Conservation (phyloP, 2,329 filamentous ascomycete species). For the Paecilomyces sp. region DNA sequence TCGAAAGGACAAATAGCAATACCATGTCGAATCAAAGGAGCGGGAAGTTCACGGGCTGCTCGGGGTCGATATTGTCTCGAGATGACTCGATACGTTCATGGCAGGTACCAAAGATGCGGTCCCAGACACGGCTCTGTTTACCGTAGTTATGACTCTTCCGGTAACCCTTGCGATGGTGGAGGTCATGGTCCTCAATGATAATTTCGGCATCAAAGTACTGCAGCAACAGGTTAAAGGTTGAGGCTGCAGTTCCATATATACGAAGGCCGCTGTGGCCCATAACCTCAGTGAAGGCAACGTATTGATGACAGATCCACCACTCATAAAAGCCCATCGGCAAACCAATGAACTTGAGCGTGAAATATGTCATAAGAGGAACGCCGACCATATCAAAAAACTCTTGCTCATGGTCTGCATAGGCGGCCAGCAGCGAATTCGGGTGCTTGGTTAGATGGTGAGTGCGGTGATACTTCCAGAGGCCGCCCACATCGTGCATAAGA, state of each 20-base stretch:
- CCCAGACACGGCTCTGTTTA: constrained; percentile 35
- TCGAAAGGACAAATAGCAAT: too few species aligned
- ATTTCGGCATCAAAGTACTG: constrained; percentile 27
- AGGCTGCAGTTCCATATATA: constrained; percentile 3
- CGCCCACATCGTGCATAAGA: too few species aligned
- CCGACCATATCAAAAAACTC: constrained; percentile 5
- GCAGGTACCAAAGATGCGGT: constrained; percentile 29
- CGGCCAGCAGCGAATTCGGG: not conserved
- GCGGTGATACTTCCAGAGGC: not conserved
- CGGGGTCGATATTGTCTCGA: constrained; percentile 24
- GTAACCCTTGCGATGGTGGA: constrained; percentile 34
- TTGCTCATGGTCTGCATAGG: not conserved
- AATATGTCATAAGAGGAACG: not conserved
- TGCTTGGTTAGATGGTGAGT: not conserved
- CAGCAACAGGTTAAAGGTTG: constrained; percentile 27
- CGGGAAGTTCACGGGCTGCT: too few species aligned
- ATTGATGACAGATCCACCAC: not conserved
- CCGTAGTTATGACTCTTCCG: constrained; percentile 33
- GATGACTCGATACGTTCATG: constrained; percentile 28
- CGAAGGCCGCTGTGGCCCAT: constrained; percentile 15
- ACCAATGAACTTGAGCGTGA: not conserved
- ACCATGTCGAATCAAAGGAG: too few species aligned
- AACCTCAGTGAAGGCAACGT: not conserved
- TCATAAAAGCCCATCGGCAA: not conserved
- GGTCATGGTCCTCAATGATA: constrained; percentile 37